Percentiles rank a stretch among this genome's conserved stretches.
Conservation (phyloP, 2,329 filamentous ascomycete genomes). For the Dactylella cylindrospora region DNA sequence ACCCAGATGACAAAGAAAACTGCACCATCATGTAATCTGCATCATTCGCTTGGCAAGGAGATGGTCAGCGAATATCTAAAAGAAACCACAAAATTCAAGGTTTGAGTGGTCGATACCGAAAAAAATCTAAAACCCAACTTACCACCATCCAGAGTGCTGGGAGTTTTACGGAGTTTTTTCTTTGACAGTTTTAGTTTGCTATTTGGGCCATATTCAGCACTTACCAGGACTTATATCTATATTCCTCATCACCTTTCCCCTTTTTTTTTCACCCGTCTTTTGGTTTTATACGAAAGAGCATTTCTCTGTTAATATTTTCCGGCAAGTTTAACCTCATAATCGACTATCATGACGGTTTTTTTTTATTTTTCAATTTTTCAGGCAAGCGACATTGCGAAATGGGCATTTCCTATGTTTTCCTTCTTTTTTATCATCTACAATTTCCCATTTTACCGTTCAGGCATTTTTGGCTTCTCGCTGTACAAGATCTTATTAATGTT, state of each 20-base stretch:
- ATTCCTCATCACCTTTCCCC: neutral
- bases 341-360: neutral
- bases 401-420: neutral
- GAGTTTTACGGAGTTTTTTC: too few species aligned
- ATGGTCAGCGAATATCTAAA: neutral
- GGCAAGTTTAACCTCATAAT: neutral
- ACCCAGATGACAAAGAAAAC: constrained; percentile 34
- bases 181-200: too few species aligned
- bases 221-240: neutral
- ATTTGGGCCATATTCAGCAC: too few species aligned
- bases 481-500: too few species aligned
- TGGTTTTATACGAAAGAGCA: too few species aligned
- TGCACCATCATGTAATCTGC: constrained; percentile 40
- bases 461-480: too few species aligned
- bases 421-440: too few species aligned
- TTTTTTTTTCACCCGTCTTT: neutral
- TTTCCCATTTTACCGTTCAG: too few species aligned
- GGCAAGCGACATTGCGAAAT: too few species aligned
- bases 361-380: neutral
- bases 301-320: neutral
- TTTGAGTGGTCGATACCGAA: too few species aligned
- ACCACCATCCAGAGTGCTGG: too few species aligned
- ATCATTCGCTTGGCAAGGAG: neutral
- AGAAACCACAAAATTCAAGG: neutral
- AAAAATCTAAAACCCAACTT: too few species aligned